A percentile compares a stretch with the other conserved stretches of the same genome.
Conservation (phyloP, 2,329 filamentous ascomycete genomes). For the Penicillium palitans region DNA sequence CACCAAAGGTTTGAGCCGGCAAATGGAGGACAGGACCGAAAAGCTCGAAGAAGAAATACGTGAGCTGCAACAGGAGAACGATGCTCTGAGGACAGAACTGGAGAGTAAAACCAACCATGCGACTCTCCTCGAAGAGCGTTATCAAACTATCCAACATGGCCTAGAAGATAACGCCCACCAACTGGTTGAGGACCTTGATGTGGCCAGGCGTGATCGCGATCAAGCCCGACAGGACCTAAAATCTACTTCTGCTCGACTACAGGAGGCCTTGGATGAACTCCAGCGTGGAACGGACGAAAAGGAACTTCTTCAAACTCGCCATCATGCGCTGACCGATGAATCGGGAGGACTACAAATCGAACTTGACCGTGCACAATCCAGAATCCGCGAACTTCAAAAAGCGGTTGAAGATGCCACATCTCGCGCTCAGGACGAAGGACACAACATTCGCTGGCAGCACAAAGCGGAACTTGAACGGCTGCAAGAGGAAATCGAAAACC, state of each 20-base stretch:
- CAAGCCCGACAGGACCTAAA: constrained; percentile 48
- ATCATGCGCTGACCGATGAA: constrained; percentile 67
- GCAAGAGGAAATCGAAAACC: constrained; percentile 58
- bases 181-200: constrained; percentile 48
- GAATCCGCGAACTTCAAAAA: constrained; percentile 51
- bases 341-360: constrained; percentile 67
- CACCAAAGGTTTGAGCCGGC: constrained; percentile 71
- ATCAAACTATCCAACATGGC: constrained; percentile 41
- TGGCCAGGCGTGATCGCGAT: constrained; percentile 45
- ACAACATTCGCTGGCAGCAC: constrained; percentile 57
- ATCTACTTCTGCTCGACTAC: constrained; percentile 49
- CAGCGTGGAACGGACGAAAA: constrained; percentile 63
- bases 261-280: constrained; percentile 61
- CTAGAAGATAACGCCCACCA: constrained; percentile 39
- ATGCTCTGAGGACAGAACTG: constrained; percentile 45
- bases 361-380: constrained; percentile 49
- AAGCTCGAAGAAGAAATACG: constrained; percentile 68
- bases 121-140: constrained; percentile 54
- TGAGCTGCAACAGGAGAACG: constrained; percentile 49
- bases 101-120: constrained; percentile 46
- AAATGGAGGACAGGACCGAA: constrained; percentile 69
- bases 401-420: constrained; percentile 56
- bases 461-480: constrained; percentile 57
- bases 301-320: constrained; percentile 66
- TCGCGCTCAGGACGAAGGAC: constrained; percentile 61